Base-by-base conservation (phyloP, 176 grass and related monocot species). In the Typha latifolia region DNA sequence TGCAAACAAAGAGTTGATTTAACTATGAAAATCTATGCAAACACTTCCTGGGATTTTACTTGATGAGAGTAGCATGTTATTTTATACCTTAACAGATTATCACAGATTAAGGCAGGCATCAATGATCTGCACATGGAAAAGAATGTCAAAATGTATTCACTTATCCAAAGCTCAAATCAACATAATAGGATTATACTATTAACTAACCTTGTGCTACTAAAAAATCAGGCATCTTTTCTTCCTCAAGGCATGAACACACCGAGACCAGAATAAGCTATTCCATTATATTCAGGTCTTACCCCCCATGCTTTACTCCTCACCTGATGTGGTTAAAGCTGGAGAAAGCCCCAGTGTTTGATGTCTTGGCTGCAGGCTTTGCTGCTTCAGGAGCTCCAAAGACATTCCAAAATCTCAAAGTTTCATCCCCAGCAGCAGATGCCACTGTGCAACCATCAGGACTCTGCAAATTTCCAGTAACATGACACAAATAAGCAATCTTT, bases 361-460 rank as follows among this genome's bases (percentile, higher is more conserved):
- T 22, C 76, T 79, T 86, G 52, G 37, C 23, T 48, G 70, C 74
- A 66, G 84, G 48, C 48, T 87, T 87, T 16, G 80, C 72, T 32
- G 63, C 51, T 49, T 80, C 80, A 57, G 85, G 80, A 76, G 72
- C 55, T 13, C 76, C 84, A 63, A 87, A 83, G 4, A 87, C 78
- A 49, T 79, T 84, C 86, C 86, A 89, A 55, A 89, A 81, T 31
- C 81, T 48, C 6, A 89, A 59, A 5, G 78, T 84, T 65, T 84
- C 86, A 62, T 89, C 86, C 64, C 74, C 86, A 27, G 82, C 78
- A 51, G 82, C 86, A 62, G 86, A 84, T 76, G 82, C 86, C 18
- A 89, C 82, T 2, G 82, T 84, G 72, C 72, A 75, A 29, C 86
- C 82, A 76, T 84, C 82, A 55, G 86, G 86, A 64, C 86, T 89